Conservation (phyloP, 345 rosid species). For the Limnanthes douglasii region DNA sequence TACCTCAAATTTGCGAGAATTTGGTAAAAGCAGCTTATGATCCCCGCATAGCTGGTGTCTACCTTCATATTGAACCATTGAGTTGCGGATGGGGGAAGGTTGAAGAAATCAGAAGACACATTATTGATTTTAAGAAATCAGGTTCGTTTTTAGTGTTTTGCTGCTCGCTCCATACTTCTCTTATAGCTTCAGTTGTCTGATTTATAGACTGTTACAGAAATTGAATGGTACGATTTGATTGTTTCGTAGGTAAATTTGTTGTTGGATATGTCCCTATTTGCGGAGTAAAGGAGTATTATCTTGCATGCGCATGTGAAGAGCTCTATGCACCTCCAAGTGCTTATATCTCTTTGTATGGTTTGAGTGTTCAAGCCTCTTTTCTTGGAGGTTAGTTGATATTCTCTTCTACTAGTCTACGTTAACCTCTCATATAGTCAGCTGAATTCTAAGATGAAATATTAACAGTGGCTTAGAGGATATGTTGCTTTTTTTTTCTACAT, state of each 20-base stretch:
- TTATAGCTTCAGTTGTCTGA: too few species aligned
- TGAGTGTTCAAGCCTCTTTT: conserved; percentile 84
- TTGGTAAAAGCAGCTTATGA: conserved; percentile 80
- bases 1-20: conserved; percentile 86
- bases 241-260: conserved; percentile 58
- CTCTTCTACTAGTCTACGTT: conserved; percentile 7
- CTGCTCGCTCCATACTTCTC: too few species aligned
- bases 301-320: conserved; percentile 80
- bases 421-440: too few species aligned
- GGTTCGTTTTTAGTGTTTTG: conserved; percentile 24
- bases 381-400: conserved; percentile 44
- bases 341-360: conserved; percentile 74
- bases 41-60: conserved; percentile 81
- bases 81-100: conserved; percentile 94
- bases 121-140: conserved; percentile 81
- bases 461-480: too few species aligned
- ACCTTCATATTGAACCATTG: conserved; percentile 77
- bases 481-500: too few species aligned
- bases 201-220: too few species aligned
- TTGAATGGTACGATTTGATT: background rate
- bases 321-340: conserved; percentile 93
- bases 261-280: conserved; percentile 62
- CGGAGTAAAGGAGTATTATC: conserved; percentile 78
- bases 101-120: conserved; percentile 79
- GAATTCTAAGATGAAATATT: too few species aligned